Evolutionary conservation across 2,329 filamentous ascomycete species (phyloP), one percentile per base, ranked within the genome.

Genomic region (Stenocarpella maydis): DNA sequence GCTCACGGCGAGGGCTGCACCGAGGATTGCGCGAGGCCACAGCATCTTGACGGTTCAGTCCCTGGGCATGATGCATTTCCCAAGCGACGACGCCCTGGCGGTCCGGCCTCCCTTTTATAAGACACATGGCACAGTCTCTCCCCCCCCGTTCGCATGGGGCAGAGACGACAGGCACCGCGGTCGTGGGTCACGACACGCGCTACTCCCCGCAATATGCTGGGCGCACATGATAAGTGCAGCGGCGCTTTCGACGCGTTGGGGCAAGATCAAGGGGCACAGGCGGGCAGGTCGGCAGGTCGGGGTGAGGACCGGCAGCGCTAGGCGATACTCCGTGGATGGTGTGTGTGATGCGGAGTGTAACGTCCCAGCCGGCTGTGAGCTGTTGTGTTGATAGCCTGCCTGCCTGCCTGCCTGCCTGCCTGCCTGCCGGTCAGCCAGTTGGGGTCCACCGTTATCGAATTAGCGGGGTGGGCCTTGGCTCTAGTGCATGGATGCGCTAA

Each of bases 161-260:
- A 61, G 10, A 49, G 10, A 49, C 19, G n/a, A 63, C 58, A 37
- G 49, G 37, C 60, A 63, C 55, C 45, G 58, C 52, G 54, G 31
- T 19, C 50, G 4, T 45, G 47, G 39, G 41, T 66, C 52, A 39
- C 45, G 61, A 65, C 39, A 69, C 28, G 68, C 61, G 53, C 31
- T 61, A n/a, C 47, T 67, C 63, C 68, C 68, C 68, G 68, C 68
- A 67, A 31, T 15, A 41, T 58, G 65, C 43, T 53, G 45, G 52
- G 64, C 39, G 15, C 8, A 8, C 28, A 10, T 58, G 52, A 67
- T 58, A 49, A 39, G 45, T 67, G 28, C 26, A 49, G 58, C 65
- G 43, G 17, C 39, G 37, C 53, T 43, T 41, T 53, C 34, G 41
- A 45, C 52, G 31, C 1, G 45, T 28, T 60, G 28, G 52, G 28